Evolutionary conservation across 139 green algal genomes (phyloP).

Genomic region (Tetraselmis striata): DNA sequence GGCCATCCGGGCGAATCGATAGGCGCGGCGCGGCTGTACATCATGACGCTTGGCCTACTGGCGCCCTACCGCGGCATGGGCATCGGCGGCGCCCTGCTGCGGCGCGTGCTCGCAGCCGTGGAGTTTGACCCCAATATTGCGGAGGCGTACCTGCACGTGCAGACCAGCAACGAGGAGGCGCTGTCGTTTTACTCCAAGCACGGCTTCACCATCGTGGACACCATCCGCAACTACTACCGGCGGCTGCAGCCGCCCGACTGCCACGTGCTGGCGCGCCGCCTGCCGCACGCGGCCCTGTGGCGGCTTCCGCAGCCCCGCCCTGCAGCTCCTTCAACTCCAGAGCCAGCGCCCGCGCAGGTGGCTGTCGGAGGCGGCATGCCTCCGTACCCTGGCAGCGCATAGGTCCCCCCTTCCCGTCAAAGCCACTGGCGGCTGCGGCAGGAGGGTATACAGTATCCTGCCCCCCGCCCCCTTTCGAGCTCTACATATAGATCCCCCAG

Average conservation of each 20-base stretch:
- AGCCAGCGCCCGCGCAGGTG: too few relatives aligned
- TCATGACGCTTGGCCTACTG: constrained; percentile 80
- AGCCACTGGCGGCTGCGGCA: too few relatives aligned
- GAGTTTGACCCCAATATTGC: constrained; percentile 41
- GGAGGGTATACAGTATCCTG: too few relatives aligned
- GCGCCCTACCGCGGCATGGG: constrained; percentile 70
- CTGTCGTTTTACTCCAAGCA: constrained; percentile 58
- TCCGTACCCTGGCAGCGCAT: too few relatives aligned
- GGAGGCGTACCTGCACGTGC: constrained; percentile 67
- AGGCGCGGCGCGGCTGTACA: constrained; percentile 59
- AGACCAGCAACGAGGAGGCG: constrained; percentile 66
- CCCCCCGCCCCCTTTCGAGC: too few relatives aligned
- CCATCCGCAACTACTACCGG: constrained; percentile 60
- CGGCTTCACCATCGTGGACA: constrained; percentile 47
- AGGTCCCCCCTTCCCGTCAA: too few relatives aligned
- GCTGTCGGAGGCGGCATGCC: too few relatives aligned
- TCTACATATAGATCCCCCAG: too few relatives aligned
- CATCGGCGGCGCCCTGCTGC: constrained; percentile 52
- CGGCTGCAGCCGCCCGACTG: constrained; percentile 46
- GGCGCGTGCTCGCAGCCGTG: constrained; percentile 28
- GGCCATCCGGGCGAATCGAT: constrained; percentile 22
- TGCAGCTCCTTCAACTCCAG: too few relatives aligned
- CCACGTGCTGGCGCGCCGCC: constrained; percentile 9
- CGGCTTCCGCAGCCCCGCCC: not conserved
- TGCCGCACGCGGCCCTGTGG: not conserved